phyloP scores from a whole-genome alignment of 345 rosid species.

The Eucalyptus paniculata region DNA sequence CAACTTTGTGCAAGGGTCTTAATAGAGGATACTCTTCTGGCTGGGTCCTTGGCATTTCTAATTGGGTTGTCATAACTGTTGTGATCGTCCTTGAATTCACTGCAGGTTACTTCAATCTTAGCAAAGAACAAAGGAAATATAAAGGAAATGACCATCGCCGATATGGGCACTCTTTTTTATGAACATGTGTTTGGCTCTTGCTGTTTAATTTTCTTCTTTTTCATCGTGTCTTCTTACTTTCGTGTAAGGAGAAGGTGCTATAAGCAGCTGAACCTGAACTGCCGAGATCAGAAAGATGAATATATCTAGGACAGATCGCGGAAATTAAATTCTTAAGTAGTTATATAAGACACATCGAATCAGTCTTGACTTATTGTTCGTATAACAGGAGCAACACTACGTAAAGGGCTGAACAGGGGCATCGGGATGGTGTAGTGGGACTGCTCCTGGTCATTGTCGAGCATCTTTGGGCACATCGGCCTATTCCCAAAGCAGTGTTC shows the following conservation, averaged over 20 bases:
- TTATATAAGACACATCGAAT: rapidly evolving
- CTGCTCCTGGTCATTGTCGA: constrained; percentile 40
- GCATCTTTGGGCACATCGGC: constrained; percentile 37
- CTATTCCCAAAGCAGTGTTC: constrained; percentile 40
- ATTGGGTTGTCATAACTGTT: constrained; percentile 8
- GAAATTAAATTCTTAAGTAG: not conserved
- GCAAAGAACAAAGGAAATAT: not conserved
- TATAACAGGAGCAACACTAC: constrained; percentile 47
- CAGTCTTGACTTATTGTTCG: not conserved
- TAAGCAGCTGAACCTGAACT: not conserved
- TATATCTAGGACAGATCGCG: not conserved
- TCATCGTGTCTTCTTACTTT: not conserved
- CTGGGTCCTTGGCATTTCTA: no score
- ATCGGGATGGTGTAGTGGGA: constrained; percentile 43
- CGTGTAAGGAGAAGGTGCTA: not conserved
- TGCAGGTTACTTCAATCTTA: constrained; percentile 3
- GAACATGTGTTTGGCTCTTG: not conserved
- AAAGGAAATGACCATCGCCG: not conserved
- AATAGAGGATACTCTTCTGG: no score
- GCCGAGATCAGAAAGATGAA: not conserved
- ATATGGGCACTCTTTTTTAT: not conserved
- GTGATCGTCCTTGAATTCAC: constrained; percentile 9
- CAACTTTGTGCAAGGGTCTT: no score
- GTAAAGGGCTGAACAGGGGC: constrained; percentile 69
- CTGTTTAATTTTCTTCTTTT: not conserved